These are phyloP conservation scores for Chlamydomonas reinhardtii DNA, from an alignment of 163 green algal species.

Conservation along the genomic window DNA sequence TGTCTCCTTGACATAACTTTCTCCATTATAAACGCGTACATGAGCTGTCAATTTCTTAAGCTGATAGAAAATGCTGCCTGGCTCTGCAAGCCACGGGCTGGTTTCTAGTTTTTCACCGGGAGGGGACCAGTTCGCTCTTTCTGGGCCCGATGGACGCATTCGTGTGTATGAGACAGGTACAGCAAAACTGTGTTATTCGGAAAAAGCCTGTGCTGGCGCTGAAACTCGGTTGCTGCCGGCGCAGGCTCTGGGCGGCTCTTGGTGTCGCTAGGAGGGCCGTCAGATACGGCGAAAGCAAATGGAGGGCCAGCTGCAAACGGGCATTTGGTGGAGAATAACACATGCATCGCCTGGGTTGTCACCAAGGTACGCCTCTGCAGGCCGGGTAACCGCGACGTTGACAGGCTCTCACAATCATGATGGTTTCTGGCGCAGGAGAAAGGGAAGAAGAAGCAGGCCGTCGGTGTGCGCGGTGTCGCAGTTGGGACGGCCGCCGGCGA, in stretches of 20 bases:
- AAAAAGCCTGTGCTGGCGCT: too few relatives aligned
- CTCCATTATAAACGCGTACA: too few relatives aligned
- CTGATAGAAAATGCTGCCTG: slow-evolving; percentile 23
- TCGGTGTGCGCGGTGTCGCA: slow-evolving; percentile 16
- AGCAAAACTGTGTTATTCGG: too few relatives aligned
- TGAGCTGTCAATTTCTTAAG: too few relatives aligned
- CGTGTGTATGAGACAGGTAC: slow-evolving; percentile 55
- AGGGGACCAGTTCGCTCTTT: slow-evolving; percentile 45
- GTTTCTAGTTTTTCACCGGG: slow-evolving; percentile 30
- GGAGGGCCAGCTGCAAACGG: slow-evolving; percentile 33
- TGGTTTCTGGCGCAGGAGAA: slow-evolving; percentile 7
- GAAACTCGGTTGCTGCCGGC: too few relatives aligned
- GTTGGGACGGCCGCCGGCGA: slow-evolving; percentile 54
- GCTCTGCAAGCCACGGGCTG: neutral
- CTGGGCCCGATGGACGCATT: slow-evolving; percentile 27
- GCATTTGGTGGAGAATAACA: slow-evolving; percentile 51
- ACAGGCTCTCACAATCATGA: too few relatives aligned
- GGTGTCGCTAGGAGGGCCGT: slow-evolving; percentile 31
- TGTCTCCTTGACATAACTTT: too few relatives aligned
- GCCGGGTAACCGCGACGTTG: too few relatives aligned
- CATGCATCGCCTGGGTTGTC: slow-evolving; percentile 52
- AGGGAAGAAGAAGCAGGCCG: slow-evolving; percentile 21
- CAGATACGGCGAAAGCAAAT: slow-evolving; percentile 10
- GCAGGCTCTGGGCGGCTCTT: slow-evolving; percentile 46
- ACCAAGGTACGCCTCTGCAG: slow-evolving; percentile 16